Evolutionary conservation across 768 basidiomycete species (phyloP).

Genomic region (Cystobasidium ongulense): DNA sequence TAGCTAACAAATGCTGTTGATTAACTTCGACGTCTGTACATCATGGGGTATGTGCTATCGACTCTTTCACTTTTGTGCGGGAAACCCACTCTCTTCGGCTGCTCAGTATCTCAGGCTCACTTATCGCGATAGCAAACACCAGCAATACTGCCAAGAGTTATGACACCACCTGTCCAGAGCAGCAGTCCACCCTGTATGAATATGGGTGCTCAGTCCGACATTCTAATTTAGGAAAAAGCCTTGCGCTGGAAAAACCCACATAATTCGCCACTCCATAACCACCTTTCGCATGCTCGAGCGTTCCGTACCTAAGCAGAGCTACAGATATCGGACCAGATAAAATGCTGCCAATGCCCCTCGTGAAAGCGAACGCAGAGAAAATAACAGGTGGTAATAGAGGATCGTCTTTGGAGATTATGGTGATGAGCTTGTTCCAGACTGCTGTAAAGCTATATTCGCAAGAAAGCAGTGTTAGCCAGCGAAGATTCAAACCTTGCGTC

Average conservation of each 20-base stretch:
- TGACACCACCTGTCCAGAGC: conserved; percentile 5
- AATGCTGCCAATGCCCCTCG: conserved; percentile 6
- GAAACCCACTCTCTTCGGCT: background rate
- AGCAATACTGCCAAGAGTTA: background rate
- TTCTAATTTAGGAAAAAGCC: too few relatives aligned
- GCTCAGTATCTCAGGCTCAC: too few relatives aligned
- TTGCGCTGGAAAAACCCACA: background rate
- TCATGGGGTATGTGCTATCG: too few relatives aligned
- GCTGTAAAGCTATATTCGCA: background rate
- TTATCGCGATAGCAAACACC: background rate
- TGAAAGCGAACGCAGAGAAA: conserved; percentile 1
- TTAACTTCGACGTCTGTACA: too few relatives aligned
- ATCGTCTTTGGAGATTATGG: conserved; percentile 8
- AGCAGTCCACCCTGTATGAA: conserved; percentile 5
- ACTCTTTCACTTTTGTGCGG: too few relatives aligned
- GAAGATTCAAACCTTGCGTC: background rate
- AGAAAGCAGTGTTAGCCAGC: background rate
- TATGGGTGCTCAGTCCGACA: background rate
- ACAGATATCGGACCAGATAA: conserved; percentile 2
- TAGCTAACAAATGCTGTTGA: too few relatives aligned
- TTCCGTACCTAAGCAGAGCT: background rate
- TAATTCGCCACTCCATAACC: conserved; percentile 13
- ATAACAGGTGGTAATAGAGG: conserved; percentile 1
- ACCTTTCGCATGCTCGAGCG: background rate
- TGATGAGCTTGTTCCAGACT: conserved; percentile 16